Conservation (phyloP, 805 yeast species). For the Vanderwaltozyma polyspora region DNA sequence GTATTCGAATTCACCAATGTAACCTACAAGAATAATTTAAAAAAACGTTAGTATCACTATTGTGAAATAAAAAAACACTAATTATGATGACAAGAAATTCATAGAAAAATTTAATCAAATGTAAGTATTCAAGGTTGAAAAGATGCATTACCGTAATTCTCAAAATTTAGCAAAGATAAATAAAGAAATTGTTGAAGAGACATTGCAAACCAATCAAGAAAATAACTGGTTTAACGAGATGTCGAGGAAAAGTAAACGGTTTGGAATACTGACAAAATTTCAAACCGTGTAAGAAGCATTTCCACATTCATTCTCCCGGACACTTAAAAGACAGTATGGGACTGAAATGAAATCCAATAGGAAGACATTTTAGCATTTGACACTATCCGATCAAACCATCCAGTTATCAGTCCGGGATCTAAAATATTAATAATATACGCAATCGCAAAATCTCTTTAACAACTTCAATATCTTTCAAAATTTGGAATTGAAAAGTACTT, state of each 20-base stretch:
- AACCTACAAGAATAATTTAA: slow-evolving; percentile 25
- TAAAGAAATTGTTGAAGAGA: too few species aligned
- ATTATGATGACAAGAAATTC: too few species aligned
- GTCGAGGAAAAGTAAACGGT: slow-evolving; percentile 66
- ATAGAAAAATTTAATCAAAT: too few species aligned
- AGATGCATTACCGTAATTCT: too few species aligned
- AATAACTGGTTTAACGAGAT: too few species aligned
- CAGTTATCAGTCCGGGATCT: slow-evolving; percentile 91
- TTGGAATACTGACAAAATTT: slow-evolving; percentile 26
- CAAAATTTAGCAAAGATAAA: too few species aligned
- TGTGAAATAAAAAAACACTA: too few species aligned
- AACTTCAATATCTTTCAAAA: too few species aligned
- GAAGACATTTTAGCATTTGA: slow-evolving; percentile 9
- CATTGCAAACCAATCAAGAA: too few species aligned
- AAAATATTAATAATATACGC: not conserved
- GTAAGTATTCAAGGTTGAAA: too few species aligned
- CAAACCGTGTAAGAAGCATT: slow-evolving; percentile 59
- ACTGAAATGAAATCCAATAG: slow-evolving; percentile 40
- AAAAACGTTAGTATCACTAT: slow-evolving; percentile 7
- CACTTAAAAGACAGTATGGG: slow-evolving; percentile 96
- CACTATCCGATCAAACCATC: slow-evolving; percentile 73
- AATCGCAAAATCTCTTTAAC: too few species aligned
- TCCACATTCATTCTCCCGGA: slow-evolving; percentile 70
- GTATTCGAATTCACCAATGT: slow-evolving; percentile 97
- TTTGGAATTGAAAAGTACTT: too few species aligned